phyloP scores from a whole-genome alignment of 176 grass and related monocot species.

The Canna indica region DNA sequence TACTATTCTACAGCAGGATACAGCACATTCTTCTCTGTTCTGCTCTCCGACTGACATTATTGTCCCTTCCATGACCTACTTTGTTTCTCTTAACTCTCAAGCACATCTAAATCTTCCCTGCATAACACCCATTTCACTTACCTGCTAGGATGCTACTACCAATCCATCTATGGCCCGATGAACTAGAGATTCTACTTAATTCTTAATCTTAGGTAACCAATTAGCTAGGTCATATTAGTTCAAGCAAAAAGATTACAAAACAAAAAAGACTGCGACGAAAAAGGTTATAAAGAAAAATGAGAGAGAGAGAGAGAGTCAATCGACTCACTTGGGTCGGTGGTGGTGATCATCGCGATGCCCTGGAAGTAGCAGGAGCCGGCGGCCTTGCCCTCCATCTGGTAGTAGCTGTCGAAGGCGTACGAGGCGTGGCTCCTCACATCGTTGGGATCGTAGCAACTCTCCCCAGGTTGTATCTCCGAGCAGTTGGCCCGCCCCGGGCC shows the following conservation, averaged over 20 bases:
- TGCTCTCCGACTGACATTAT: not conserved
- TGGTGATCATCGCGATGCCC: conserved; percentile 82
- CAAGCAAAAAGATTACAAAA: not conserved
- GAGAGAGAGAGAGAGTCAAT: not conserved
- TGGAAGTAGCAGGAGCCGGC: conserved; percentile 88
- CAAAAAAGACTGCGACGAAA: not conserved
- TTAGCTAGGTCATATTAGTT: not conserved
- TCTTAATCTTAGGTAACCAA: not conserved
- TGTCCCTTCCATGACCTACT: not conserved
- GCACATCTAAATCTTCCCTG: not conserved
- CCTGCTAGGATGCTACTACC: not conserved
- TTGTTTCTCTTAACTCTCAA: not conserved
- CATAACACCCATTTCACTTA: not conserved
- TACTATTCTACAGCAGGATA: conserved; percentile 61
- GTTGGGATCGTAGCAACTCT: conserved; percentile 69
- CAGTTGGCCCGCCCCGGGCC: conserved; percentile 74
- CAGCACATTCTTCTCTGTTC: conserved; percentile 30
- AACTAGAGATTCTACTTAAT: not conserved
- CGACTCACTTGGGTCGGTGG: conserved; percentile 83
- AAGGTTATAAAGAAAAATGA: not conserved
- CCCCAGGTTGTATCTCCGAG: conserved; percentile 73
- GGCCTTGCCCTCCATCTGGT: conserved; percentile 62
- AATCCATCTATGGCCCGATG: not conserved
- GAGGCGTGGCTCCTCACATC: conserved; percentile 76
- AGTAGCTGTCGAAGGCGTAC: conserved; percentile 81